These are phyloP conservation scores for Chlamydomonas eustigma DNA, from an alignment of 139 green algal species.

Conservation along the genomic window DNA sequence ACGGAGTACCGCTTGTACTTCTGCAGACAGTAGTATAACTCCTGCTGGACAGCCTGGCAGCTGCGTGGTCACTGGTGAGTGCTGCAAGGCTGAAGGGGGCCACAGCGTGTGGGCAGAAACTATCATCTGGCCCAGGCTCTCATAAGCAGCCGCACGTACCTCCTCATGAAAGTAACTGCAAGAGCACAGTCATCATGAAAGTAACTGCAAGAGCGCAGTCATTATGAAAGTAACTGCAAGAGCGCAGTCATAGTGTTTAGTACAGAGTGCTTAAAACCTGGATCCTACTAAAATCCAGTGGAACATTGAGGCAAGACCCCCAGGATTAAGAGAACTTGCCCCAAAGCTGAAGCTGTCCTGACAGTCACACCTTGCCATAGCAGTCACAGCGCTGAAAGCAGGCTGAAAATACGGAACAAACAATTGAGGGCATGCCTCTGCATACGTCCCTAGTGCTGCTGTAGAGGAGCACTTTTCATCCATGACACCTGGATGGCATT, in stretches of 20 bases:
- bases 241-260: too few relatives aligned
- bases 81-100: slow-evolving; percentile 2
- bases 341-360: too few relatives aligned
- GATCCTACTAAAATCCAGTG: too few relatives aligned
- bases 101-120: slow-evolving; percentile 21
- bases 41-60: neutral
- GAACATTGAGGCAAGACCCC: too few relatives aligned
- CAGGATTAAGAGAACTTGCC: too few relatives aligned
- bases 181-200: too few relatives aligned
- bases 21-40: neutral
- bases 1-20: slow-evolving; percentile 34
- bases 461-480: slow-evolving; percentile 68
- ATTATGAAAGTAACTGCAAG: too few relatives aligned
- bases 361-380: neutral
- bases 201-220: too few relatives aligned
- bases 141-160: slow-evolving; percentile 41
- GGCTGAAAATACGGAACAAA: slow-evolving; percentile 53
- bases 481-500: slow-evolving; percentile 50
- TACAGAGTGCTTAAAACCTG: too few relatives aligned
- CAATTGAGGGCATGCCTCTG: slow-evolving; percentile 31
- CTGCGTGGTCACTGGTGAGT: neutral
- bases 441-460: slow-evolving; percentile 59
- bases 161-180: slow-evolving; percentile 64
- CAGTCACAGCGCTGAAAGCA: slow-evolving; percentile 31
- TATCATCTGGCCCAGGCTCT: slow-evolving; percentile 29